Evolutionary conservation across 176 grass and related monocot species (phyloP).

Genomic region (Puya raimondii): DNA sequence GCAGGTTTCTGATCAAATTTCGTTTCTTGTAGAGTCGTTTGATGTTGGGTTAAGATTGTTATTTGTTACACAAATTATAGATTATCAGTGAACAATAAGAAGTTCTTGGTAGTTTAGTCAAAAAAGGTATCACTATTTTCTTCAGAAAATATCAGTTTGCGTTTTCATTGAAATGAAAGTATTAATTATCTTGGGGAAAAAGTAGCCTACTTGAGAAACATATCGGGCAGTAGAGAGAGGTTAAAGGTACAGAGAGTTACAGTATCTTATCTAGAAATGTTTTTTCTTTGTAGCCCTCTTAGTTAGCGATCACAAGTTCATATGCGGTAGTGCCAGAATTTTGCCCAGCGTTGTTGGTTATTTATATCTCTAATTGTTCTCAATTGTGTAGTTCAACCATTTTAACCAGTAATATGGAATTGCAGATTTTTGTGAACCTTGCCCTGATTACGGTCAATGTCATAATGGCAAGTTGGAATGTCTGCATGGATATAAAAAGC

Average conservation of each 20-base stretch:
- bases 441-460: constrained; percentile 55
- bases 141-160: not conserved
- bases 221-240: not conserved
- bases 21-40: not conserved
- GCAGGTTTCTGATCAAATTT: not conserved
- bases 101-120: not conserved
- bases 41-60: not conserved
- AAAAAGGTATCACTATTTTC: not conserved
- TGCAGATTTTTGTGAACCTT: constrained; percentile 66
- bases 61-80: not conserved
- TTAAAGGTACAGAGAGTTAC: not conserved
- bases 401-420: not conserved
- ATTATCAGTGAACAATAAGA: not conserved
- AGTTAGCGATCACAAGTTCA: not conserved
- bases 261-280: too few relatives aligned
- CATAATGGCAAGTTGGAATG: constrained; percentile 48
- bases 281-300: not conserved
- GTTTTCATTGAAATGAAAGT: not conserved
- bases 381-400: not conserved
- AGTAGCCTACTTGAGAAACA: not conserved
- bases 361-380: not conserved
- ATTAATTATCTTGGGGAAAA: not conserved
- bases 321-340: not conserved
- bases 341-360: not conserved
- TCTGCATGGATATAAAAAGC: constrained; percentile 51